phyloP scores from a whole-genome alignment of 345 rosid genomes.

The Linum tenue region DNA sequence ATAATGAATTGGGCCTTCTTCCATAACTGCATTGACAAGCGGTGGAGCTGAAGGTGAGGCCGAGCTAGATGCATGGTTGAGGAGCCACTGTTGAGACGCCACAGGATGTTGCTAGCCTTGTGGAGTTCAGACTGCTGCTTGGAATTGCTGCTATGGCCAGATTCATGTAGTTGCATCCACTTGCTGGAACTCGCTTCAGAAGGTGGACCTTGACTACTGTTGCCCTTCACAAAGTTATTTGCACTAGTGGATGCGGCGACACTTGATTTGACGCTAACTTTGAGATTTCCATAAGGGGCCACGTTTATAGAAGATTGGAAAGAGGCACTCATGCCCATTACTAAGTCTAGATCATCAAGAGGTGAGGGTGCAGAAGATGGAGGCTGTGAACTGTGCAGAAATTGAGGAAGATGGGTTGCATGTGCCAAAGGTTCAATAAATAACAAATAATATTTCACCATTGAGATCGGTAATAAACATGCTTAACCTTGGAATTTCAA shows the following conservation, averaged over 20 bases:
- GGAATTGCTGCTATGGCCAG: conserved; percentile 17
- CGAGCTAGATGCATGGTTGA: conserved; percentile 23
- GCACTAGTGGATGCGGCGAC: conserved; percentile 30
- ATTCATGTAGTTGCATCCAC: conserved; percentile 9
- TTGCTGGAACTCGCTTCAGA: conserved; percentile 24
- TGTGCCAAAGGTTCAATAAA: conserved; percentile 20
- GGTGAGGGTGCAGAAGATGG: conserved; percentile 44
- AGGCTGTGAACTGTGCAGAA: conserved; percentile 39
- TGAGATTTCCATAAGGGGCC: conserved; percentile 27
- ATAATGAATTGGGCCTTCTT: conserved; percentile 66
- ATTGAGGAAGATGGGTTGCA: conserved; percentile 55
- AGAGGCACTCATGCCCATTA: conserved; percentile 71
- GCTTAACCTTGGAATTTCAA: neutral
- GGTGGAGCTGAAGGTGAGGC: conserved; percentile 61
- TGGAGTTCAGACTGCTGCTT: conserved; percentile 14
- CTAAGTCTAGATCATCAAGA: conserved; percentile 52
- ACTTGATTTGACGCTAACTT: conserved; percentile 29
- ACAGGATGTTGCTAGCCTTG: conserved; percentile 6
- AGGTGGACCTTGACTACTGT: conserved; percentile 12
- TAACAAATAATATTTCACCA: neutral
- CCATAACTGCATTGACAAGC: conserved; percentile 27
- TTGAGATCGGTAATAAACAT: neutral
- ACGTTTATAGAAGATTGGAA: conserved; percentile 48
- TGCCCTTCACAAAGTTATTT: conserved; percentile 14
- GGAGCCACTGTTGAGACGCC: conserved; percentile 7